These are phyloP conservation scores for Effrenium voratum DNA, from an alignment of 73 alveolate genomes.

Conservation along the genomic window DNA sequence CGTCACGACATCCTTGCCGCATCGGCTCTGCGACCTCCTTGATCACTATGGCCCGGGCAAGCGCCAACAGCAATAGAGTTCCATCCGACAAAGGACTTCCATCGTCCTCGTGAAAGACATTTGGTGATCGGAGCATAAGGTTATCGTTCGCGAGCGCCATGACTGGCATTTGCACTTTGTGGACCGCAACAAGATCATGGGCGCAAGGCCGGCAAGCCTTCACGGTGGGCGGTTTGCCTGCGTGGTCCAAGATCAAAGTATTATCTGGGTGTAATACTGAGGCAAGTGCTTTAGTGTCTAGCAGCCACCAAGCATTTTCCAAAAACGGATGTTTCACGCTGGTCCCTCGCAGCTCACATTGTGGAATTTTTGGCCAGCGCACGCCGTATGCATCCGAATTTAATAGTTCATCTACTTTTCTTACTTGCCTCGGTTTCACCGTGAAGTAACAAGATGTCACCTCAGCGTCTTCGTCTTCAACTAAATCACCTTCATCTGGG, in stretches of 20 bases:
- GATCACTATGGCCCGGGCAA: constrained; percentile 21
- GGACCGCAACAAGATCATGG: background rate
- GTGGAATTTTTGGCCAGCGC: constrained; percentile 41
- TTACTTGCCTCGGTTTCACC: background rate
- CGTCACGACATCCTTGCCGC: background rate
- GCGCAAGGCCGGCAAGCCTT: background rate
- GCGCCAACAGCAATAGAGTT: background rate
- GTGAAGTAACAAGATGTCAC: background rate
- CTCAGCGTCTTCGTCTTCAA: background rate
- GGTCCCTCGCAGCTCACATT: background rate
- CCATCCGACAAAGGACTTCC: constrained; percentile 9
- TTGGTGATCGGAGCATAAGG: background rate
- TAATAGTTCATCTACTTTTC: background rate
- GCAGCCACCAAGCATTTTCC: background rate
- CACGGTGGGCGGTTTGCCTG: background rate
- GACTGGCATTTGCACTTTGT: background rate
- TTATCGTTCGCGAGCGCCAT: constrained; percentile 29
- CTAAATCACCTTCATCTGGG: background rate
- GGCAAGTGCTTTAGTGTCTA: background rate
- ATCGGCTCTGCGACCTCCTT: constrained; percentile 45
- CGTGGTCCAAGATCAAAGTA: background rate
- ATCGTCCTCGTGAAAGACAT: background rate
- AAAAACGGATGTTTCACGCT: constrained; percentile 29
- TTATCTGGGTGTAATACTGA: background rate
- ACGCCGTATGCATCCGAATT: background rate